These are phyloP conservation scores for Boletus tomentosulus DNA, from an alignment of 768 basidiomycete genomes.

Conservation along the genomic window DNA sequence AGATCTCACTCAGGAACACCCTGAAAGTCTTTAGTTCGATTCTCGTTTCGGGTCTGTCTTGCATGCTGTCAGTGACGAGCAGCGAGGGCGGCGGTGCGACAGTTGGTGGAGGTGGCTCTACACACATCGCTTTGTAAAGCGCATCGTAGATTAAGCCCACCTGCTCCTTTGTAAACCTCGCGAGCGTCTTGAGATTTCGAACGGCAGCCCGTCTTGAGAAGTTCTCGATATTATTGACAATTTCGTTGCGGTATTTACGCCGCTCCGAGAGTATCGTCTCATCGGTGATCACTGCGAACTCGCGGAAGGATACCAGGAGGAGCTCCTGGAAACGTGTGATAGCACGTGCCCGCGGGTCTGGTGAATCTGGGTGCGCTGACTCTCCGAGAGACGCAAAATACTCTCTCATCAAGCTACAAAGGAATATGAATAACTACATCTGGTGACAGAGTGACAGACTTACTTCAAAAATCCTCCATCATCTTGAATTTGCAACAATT, in stretches of 20 bases:
- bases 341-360: conserved; percentile 84
- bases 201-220: conserved; percentile 92
- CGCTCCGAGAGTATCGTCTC: conserved; percentile 89
- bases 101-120: conserved; percentile 62
- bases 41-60: conserved; percentile 85
- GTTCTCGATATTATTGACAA: conserved; percentile 87
- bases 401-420: conserved; percentile 79
- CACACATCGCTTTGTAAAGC: conserved; percentile 78
- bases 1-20: conserved; percentile 86
- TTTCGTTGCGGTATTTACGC: conserved; percentile 78
- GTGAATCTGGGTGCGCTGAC: conserved; percentile 87
- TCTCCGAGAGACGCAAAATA: conserved; percentile 93
- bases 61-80: conserved; percentile 51
- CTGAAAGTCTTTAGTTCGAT: conserved; percentile 84
- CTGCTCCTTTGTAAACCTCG: conserved; percentile 83
- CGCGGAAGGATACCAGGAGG: conserved; percentile 93
- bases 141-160: conserved; percentile 90
- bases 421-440: conserved; percentile 31
- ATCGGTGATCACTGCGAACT: conserved; percentile 94
- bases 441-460: conserved; percentile 25
- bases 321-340: conserved; percentile 98
- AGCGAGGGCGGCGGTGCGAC: conserved; percentile 47
- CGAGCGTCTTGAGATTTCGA: conserved; percentile 77
- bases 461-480: conserved; percentile 96
- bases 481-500: conserved; percentile 88